Base-by-base conservation (phyloP, 176 grass and related monocot genomes). In the Musa acuminata region DNA sequence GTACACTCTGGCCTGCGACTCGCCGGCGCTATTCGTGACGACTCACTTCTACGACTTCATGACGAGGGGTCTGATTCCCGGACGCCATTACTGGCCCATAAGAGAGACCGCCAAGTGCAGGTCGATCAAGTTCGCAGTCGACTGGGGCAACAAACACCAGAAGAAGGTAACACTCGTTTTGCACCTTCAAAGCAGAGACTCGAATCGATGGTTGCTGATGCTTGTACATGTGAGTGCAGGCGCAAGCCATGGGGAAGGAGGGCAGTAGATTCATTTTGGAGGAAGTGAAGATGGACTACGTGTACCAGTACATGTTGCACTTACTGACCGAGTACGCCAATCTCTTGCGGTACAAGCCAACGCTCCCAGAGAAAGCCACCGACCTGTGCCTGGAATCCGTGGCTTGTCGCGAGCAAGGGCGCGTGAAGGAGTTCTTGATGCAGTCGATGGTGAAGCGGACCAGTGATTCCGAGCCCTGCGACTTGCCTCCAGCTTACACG, bases 271-370 rank as follows among this genome's bases (percentile, higher is more conserved):
- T 92, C 75, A 71, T 76, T 20, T 35, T 82, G 75, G 78, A 88
- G 25, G 78, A 82, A 55, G 72, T 92, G 68, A 81, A 76, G 27
- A 88, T 92, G 86, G 89, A 92, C 22, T 73, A 82, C 69, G 54
- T 92, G 48, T 92, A 88, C 51, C 78, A 92, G 53, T 88, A 88
- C 89, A 92, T 92, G 89, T n/a, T 92, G 10, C 86, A 92, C 63
- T 43, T 88, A 25, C 80, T 92, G 16, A 92, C 74, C n/a, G 78
- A 86, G 72, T 92, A 92, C 49, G 80, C 75, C 55, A 82, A 84
- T 58, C 83, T 88, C 53, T 65, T 92, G 74, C 62, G 74, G 29
- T 92, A 88, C 63, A 86, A 82, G 76, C 83, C 89, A 0, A 54
- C 80, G 2, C 13, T 83, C 19, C 85, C 80, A 3, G 80, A 81